phyloP scores from a whole-genome alignment of 2,329 filamentous ascomycete genomes.

The Colletotrichum sp. region DNA sequence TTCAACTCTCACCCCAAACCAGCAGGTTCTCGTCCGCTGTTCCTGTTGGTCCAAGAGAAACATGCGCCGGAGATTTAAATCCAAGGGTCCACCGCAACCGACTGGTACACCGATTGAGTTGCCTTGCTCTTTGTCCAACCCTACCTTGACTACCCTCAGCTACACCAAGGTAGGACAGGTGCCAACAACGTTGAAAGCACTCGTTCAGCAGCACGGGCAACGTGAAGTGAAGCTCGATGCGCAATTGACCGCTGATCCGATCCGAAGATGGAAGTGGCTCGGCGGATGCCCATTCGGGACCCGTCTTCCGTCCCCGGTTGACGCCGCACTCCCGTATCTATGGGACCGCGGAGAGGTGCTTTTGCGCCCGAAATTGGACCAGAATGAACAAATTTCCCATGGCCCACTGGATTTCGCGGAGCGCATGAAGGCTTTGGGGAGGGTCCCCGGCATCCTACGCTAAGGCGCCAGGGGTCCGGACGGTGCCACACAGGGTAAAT shows the following conservation, averaged over 20 bases:
- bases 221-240: neutral
- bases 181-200: neutral
- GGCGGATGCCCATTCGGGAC: constrained; percentile 3
- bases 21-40: neutral
- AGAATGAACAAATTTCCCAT: constrained; percentile 13
- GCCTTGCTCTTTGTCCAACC: neutral
- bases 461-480: constrained; percentile 5
- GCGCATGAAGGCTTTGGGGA: constrained; percentile 17
- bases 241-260: constrained; percentile 1
- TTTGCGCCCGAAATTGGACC: constrained; percentile 15
- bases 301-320: constrained; percentile 7
- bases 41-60: neutral
- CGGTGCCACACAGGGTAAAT: neutral
- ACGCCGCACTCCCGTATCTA: constrained; percentile 7
- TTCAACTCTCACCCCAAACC: neutral
- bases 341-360: constrained; percentile 15
- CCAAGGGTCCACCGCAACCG: neutral
- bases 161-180: neutral
- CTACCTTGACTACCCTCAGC: neutral
- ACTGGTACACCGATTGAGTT: neutral
- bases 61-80: constrained; percentile 14
- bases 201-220: neutral
- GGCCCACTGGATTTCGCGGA: constrained; percentile 23
- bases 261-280: neutral
- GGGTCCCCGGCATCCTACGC: constrained; percentile 5